A percentile compares a stretch with the other conserved stretches of the same genome.
These are phyloP conservation scores for Platismatia glauca DNA, from an alignment of 495 filamentous ascomycete genomes.

Conservation along the genomic window DNA sequence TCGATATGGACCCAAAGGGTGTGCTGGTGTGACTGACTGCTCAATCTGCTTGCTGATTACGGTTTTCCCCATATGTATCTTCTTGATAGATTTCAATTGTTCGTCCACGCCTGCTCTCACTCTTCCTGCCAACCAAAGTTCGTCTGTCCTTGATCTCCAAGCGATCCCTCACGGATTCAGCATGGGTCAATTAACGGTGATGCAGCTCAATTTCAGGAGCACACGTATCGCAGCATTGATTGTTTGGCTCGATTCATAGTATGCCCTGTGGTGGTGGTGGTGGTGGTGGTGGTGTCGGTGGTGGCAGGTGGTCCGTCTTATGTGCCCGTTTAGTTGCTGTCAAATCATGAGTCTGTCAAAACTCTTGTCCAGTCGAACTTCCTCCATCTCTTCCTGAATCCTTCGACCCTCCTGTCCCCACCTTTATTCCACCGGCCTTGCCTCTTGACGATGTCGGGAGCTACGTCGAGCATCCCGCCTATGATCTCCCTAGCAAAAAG, in stretches of 20 bases:
- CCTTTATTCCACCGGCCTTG: constrained; percentile 82
- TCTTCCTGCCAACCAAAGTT: background rate
- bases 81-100: background rate
- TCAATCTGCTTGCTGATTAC: background rate
- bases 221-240: background rate
- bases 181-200: background rate
- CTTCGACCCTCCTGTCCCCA: constrained; percentile 62
- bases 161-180: background rate
- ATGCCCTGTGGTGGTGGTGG: background rate
- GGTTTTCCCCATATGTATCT: background rate
- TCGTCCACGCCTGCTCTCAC: background rate
- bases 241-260: background rate
- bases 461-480: constrained; percentile 85
- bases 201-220: background rate
- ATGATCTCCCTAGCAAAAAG: constrained; percentile 87
- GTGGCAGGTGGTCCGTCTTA: background rate
- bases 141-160: background rate
- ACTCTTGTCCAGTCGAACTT: constrained; percentile 96
- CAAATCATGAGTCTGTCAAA: constrained; percentile 45
- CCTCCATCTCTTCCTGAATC: constrained; percentile 76
- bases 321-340: background rate
- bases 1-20: background rate
- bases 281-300: background rate
- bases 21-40: background rate
- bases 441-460: constrained; percentile 74